Evolutionary conservation across 2,329 filamentous ascomycete species (phyloP).

Genomic region (Colletotrichum tamarilloi): DNA sequence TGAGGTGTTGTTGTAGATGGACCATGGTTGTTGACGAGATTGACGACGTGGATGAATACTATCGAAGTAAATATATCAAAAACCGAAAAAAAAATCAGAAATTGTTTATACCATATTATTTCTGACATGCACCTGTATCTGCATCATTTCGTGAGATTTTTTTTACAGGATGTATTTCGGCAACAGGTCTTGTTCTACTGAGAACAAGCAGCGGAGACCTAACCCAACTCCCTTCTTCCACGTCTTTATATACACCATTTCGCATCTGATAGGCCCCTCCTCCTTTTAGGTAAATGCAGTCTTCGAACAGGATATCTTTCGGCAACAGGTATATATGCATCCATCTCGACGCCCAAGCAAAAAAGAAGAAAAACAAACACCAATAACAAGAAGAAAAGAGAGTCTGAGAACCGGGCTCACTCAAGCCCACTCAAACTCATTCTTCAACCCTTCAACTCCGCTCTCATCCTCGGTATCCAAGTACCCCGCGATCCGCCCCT

Average conservation of each 20-base stretch:
- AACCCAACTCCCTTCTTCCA: too few species aligned
- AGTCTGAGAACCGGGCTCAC: too few species aligned
- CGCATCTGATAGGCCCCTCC: background rate
- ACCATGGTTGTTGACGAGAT: background rate
- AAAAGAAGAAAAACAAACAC: too few species aligned
- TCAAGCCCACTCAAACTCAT: conserved; percentile 50
- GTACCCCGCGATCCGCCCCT: conserved; percentile 52
- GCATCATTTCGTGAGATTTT: background rate
- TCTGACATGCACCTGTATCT: background rate
- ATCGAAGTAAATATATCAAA: background rate
- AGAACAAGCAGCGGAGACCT: background rate
- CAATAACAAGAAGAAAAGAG: too few species aligned
- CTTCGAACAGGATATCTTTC: conserved; percentile 19
- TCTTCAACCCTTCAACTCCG: conserved; percentile 53
- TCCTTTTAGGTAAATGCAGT: background rate
- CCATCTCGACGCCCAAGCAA: too few species aligned
- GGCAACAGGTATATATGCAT: conserved; percentile 3
- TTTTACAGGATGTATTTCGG: background rate
- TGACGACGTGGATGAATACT: conserved; percentile 6
- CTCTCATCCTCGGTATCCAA: conserved; percentile 58
- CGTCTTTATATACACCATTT: background rate
- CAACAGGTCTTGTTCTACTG: background rate
- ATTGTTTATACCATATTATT: background rate
- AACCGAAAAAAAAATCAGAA: background rate
- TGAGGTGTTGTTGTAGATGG: background rate